Conservation (phyloP, 116 monocot genomes). For the Posidonia oceanica region DNA sequence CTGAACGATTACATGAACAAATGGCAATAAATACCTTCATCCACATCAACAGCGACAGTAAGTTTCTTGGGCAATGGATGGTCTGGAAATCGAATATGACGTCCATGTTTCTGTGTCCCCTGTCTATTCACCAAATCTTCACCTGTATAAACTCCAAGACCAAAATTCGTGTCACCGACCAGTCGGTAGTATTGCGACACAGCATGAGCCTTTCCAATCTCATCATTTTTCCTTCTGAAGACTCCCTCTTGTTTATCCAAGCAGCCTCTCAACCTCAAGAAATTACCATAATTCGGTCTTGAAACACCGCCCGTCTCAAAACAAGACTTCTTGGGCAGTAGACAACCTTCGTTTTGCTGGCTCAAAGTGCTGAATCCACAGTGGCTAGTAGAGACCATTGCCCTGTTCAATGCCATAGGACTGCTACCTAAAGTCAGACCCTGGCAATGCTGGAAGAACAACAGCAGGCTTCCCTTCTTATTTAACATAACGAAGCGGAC, state of each 20-base stretch:
- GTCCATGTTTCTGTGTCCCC: slow-evolving; percentile 23
- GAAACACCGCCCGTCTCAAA: slow-evolving; percentile 4
- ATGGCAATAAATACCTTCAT: slow-evolving; percentile 57
- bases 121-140: slow-evolving; percentile 27
- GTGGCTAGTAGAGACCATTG: slow-evolving; percentile 13
- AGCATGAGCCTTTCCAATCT: slow-evolving; percentile 17
- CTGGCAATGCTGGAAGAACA: slow-evolving; percentile 14
- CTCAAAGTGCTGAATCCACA: slow-evolving; percentile 16
- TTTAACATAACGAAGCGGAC: slow-evolving; percentile 32
- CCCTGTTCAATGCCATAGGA: slow-evolving; percentile 42
- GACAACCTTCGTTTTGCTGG: slow-evolving; percentile 11
- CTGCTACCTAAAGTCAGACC: slow-evolving; percentile 4
- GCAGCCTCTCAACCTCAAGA: slow-evolving; percentile 33
- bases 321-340: slow-evolving; percentile 9
- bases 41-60: slow-evolving; percentile 91
- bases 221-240: slow-evolving; percentile 20
- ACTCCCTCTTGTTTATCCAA: slow-evolving; percentile 23
- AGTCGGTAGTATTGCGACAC: slow-evolving; percentile 21
- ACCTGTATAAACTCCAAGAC: slow-evolving; percentile 17
- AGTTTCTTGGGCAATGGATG: slow-evolving; percentile 24
- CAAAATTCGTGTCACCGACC: slow-evolving; percentile 14
- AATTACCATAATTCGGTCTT: neutral
- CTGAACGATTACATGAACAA: neutral
- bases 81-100: slow-evolving; percentile 20
- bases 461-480: slow-evolving; percentile 18